Percentiles rank a stretch among this genome's conserved stretches.
phyloP scores from a whole-genome alignment of 2,329 filamentous ascomycete genomes.

The Exophiala viscosa region DNA sequence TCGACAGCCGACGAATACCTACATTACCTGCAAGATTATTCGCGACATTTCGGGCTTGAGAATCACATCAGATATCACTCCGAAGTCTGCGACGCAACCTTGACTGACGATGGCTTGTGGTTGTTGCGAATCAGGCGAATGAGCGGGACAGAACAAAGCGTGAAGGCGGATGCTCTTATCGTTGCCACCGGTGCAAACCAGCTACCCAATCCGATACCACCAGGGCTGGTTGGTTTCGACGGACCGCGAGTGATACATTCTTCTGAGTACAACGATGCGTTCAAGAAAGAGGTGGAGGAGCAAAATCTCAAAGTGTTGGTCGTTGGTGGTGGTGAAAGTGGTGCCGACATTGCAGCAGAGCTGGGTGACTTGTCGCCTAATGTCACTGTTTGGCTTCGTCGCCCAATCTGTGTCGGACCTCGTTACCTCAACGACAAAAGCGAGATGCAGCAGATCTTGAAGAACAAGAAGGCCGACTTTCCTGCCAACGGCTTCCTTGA shows the following conservation, averaged over 20 bases:
- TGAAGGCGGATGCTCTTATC: conserved; percentile 9
- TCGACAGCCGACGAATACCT: conserved; percentile 15
- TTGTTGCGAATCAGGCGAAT: conserved; percentile 1
- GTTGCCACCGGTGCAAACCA: conserved; percentile 12
- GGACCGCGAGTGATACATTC: conserved; percentile 11
- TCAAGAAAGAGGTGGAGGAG: conserved; percentile 7
- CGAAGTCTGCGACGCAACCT: conserved; percentile 1
- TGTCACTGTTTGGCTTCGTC: conserved; percentile 13
- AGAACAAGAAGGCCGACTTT: conserved; percentile 12
- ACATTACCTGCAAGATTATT: conserved; percentile 10
- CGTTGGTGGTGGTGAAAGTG: conserved; percentile 15
- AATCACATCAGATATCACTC: conserved; percentile 6
- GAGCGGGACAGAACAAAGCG: background rate
- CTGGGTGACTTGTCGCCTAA: conserved; percentile 14
- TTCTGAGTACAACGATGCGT: conserved; percentile 6
- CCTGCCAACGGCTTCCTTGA: conserved; percentile 14
- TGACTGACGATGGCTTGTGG: conserved; percentile 5
- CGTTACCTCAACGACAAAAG: conserved; percentile 5
- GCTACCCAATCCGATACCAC: conserved; percentile 3
- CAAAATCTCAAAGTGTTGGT: conserved; percentile 9
- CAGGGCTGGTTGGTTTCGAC: background rate
- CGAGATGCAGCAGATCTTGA: conserved; percentile 12
- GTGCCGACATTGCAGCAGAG: conserved; percentile 13
- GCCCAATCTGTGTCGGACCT: conserved; percentile 11
- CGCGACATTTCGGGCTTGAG: conserved; percentile 9